Evolutionary conservation across 2,329 filamentous ascomycete genomes (phyloP).

Genomic region (Trichoderma simmonsii): DNA sequence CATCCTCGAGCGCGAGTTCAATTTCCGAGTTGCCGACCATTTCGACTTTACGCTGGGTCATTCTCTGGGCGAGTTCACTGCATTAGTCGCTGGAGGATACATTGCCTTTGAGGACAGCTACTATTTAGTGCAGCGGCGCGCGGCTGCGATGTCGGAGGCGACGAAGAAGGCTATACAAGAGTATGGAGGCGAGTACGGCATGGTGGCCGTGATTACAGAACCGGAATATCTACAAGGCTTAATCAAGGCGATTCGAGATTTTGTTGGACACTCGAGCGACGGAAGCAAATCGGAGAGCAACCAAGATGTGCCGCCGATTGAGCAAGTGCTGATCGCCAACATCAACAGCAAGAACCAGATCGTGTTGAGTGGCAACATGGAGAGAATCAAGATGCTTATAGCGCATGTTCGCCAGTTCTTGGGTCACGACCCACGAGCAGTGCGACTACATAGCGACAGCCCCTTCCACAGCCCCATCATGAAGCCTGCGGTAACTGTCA

Average conservation of each 20-base stretch:
- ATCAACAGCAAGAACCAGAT: constrained; percentile 97
- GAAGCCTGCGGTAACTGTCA: constrained; percentile 74
- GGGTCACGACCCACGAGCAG: constrained; percentile 85
- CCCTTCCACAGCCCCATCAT: constrained; percentile 93
- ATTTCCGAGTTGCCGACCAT: constrained; percentile 65
- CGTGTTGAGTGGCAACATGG: constrained; percentile 83
- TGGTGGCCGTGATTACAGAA: constrained; percentile 90
- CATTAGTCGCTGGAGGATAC: constrained; percentile 80
- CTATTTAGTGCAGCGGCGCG: constrained; percentile 70
- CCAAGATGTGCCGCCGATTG: constrained; percentile 68
- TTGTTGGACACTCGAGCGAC: constrained; percentile 66
- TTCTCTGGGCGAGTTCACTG: constrained; percentile 89
- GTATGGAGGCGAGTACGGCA: constrained; percentile 81
- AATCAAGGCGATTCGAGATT: constrained; percentile 72
- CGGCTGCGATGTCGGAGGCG: constrained; percentile 78
- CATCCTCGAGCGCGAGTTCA: constrained; percentile 81
- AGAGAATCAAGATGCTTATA: constrained; percentile 75
- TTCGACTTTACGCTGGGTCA: constrained; percentile 86
- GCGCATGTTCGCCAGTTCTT: constrained; percentile 85
- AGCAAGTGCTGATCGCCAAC: constrained; percentile 88
- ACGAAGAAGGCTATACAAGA: constrained; percentile 62
- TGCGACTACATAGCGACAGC: constrained; percentile 79
- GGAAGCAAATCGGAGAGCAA: constrained; percentile 66
- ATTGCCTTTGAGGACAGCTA: constrained; percentile 75
- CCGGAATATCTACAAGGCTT: constrained; percentile 68